Evolutionary conservation across 2,329 filamentous ascomycete species (phyloP).

Genomic region (Orbilia ellipsospora): DNA sequence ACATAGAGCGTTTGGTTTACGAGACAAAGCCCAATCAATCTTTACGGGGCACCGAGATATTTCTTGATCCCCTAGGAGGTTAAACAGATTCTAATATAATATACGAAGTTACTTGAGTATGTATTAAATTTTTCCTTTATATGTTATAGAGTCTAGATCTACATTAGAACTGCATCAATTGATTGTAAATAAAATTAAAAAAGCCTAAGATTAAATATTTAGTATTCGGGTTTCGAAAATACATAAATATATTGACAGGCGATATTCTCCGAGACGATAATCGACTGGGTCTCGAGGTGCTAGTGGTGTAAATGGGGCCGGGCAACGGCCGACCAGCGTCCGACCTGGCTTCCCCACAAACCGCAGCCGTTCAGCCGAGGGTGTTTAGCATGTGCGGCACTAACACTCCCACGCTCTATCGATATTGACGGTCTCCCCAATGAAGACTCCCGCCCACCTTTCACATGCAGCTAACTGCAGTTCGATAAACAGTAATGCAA

Average conservation of each 20-base stretch:
- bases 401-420: not conserved
- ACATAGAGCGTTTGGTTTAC: too few relatives aligned
- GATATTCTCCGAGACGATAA: constrained; percentile 54
- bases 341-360: constrained; percentile 20
- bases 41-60: too few relatives aligned
- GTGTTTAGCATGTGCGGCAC: constrained; percentile 3
- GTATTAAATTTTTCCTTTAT: too few relatives aligned
- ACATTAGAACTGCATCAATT: not conserved
- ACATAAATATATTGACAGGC: constrained; percentile 3
- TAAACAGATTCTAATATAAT: too few relatives aligned
- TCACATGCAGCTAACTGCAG: constrained; percentile 1
- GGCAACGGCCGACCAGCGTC: constrained; percentile 47
- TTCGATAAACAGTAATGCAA: too few relatives aligned
- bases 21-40: too few relatives aligned
- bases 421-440: not conserved
- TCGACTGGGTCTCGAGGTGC: not conserved
- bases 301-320: constrained; percentile 8
- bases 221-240: too few relatives aligned
- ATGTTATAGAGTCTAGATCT: too few relatives aligned
- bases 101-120: too few relatives aligned
- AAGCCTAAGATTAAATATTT: too few relatives aligned
- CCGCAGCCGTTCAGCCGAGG: constrained; percentile 54
- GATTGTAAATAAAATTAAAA: not conserved
- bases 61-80: too few relatives aligned
- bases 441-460: constrained; percentile 12